Evolutionary conservation across 2,329 filamentous ascomycete species (phyloP), one percentile per base, ranked within the genome.

Genomic region (Aspergillus sclerotialis): DNA sequence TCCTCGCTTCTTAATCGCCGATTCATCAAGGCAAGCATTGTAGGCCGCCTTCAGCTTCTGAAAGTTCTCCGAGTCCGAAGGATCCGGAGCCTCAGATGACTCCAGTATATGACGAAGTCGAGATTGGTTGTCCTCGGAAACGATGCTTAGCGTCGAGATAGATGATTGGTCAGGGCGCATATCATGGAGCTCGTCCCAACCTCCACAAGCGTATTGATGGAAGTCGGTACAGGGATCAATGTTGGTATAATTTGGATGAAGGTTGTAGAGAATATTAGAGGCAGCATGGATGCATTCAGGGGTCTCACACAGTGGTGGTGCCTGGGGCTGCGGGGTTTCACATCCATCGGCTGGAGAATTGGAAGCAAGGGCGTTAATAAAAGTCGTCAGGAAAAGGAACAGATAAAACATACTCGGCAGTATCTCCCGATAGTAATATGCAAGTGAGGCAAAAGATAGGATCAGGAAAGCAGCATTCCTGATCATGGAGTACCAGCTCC

Each of bases 201-300:
- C 80, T 36, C 77, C 79, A 46, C 81, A 84, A 13, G 78, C 77
- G 36, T 78, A 70, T 52, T 78, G 67, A 39, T 83, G 77, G 39
- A 86, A 86, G 49, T 84, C 61, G n/a, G 67, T 72, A 47, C 82
- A 86, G 2, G 82, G 75, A 50, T 85, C 78, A 25, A 85, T 63
- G 2, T 75, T 58, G 39, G 73, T 65, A 55, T 82, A 79, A 32
- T 78, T 64, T 6, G 77, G 73, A 11, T 76, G 73, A 10, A 82
- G 60, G 39, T 77, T 80, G 43, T 76, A 73, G 7, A 81, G 65
- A 25, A 82, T 70, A 42, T 75, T 70, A 9, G 76, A 78, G 4
- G 78, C 71, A 9, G 77, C 78, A 47, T 80, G 74, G 9, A 82
- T 65, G 52, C 78, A 83, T 40, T 73, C 72, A 27, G 76, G 70